Percentiles rank a stretch among this genome's conserved stretches.
Conservation (phyloP, 2,329 filamentous ascomycete genomes). For the Fusarium marasasianum region DNA sequence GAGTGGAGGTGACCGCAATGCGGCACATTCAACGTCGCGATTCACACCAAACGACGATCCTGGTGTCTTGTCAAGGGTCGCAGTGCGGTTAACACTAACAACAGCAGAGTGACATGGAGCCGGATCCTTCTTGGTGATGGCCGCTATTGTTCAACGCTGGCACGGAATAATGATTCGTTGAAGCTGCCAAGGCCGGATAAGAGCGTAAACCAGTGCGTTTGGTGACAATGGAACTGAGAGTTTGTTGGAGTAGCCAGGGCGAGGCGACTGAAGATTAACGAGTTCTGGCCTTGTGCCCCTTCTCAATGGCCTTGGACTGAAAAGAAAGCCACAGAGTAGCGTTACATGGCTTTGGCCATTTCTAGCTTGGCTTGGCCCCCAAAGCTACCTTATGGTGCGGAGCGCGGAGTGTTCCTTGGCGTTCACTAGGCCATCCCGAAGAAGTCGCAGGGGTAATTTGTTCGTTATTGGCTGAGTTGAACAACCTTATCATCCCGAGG, state of each 20-base stretch:
- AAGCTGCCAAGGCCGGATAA: neutral
- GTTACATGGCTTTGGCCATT: constrained; percentile 19
- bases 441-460: neutral
- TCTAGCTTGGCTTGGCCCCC: constrained; percentile 12
- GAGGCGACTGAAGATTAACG: constrained; percentile 7
- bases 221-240: constrained; percentile 5
- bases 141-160: neutral
- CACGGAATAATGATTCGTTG: neutral
- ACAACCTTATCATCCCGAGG: neutral
- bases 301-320: neutral
- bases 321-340: constrained; percentile 21
- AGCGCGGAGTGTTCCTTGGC: constrained; percentile 8
- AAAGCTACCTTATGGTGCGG: constrained; percentile 21
- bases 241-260: constrained; percentile 6
- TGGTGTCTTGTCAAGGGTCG: neutral
- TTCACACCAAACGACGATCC: constrained; percentile 3
- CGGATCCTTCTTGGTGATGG: neutral
- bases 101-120: neutral
- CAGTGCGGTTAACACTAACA: neutral
- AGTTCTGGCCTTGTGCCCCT: constrained; percentile 13
- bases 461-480: neutral
- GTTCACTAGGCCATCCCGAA: constrained; percentile 8
- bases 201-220: neutral
- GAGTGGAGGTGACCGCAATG: constrained; percentile 1
- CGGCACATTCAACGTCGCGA: constrained; percentile 6